These are phyloP conservation scores for Chaetomium sp. DNA, from an alignment of 2,329 filamentous ascomycete species.

Conservation along the genomic window DNA sequence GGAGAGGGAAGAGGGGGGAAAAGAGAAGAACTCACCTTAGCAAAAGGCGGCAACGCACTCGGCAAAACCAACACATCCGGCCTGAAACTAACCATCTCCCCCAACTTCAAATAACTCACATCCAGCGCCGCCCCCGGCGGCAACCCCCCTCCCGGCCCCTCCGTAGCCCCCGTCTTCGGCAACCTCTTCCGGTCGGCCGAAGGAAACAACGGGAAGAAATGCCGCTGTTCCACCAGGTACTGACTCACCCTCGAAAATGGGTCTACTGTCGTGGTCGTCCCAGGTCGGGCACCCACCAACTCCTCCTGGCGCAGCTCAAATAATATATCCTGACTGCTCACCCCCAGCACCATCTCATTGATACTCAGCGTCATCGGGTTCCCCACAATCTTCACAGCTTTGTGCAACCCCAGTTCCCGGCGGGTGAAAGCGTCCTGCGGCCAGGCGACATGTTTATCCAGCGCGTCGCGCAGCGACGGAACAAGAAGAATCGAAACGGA, in stretches of 20 bases:
- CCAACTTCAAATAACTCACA: constrained; percentile 75
- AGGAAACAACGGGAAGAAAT: constrained; percentile 87
- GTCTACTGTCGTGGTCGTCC: constrained; percentile 42
- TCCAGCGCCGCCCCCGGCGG: constrained; percentile 76
- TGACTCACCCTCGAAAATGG: constrained; percentile 64
- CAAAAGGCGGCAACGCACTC: constrained; percentile 77
- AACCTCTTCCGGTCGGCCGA: constrained; percentile 62
- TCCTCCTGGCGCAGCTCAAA: constrained; percentile 77
- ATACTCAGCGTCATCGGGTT: constrained; percentile 86
- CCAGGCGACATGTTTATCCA: constrained; percentile 81
- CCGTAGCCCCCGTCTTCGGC: constrained; percentile 56
- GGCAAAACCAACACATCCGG: constrained; percentile 82
- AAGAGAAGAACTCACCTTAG: constrained; percentile 55
- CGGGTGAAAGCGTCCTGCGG: constrained; percentile 58
- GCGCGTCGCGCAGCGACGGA: constrained; percentile 75
- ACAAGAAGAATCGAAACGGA: constrained; percentile 72
- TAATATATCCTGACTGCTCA: constrained; percentile 78
- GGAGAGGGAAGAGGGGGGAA: not conserved
- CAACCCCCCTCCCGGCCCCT: constrained; percentile 38
- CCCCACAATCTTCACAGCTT: constrained; percentile 68
- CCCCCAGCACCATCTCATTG: constrained; percentile 78
- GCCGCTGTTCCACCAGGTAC: constrained; percentile 75
- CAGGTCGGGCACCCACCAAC: constrained; percentile 44
- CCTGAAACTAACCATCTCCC: constrained; percentile 79
- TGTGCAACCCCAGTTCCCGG: constrained; percentile 72